Evolutionary conservation across 1,284 basidiomycete species (phyloP).

Genomic region (Tilletia walkeri): DNA sequence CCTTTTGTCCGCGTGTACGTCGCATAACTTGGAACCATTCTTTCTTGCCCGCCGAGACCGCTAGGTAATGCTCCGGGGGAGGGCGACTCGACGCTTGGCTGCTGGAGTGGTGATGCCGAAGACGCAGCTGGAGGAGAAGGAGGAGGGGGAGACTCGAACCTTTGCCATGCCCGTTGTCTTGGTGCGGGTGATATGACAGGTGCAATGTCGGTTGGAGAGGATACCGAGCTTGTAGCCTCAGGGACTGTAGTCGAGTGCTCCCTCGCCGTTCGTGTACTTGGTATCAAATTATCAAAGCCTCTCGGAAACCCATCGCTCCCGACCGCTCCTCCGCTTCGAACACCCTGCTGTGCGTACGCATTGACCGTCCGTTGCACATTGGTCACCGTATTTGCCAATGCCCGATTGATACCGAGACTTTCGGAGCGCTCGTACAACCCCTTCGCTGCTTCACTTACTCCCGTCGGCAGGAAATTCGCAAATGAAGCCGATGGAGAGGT

Average conservation of each 20-base stretch:
- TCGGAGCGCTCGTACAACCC: constrained; percentile 40
- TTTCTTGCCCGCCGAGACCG: too few relatives aligned
- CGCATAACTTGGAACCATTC: constrained; percentile 6
- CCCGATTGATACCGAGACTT: constrained; percentile 26
- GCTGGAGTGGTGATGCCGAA: too few relatives aligned
- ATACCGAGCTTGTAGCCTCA: too few relatives aligned
- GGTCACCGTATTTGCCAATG: constrained; percentile 34
- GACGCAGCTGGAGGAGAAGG: too few relatives aligned
- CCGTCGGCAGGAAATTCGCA: constrained; percentile 36
- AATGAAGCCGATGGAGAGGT: constrained; percentile 17
- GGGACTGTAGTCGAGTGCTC: background rate
- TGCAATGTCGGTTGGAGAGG: background rate
- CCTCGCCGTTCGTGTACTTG: background rate
- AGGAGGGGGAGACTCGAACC: background rate
- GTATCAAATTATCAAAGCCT: constrained; percentile 2
- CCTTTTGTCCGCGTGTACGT: constrained; percentile 12
- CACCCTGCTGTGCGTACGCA: constrained; percentile 20
- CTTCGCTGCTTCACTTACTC: constrained; percentile 40
- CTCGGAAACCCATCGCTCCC: constrained; percentile 1
- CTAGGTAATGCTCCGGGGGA: background rate
- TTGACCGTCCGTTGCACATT: constrained; percentile 39
- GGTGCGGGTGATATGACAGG: background rate
- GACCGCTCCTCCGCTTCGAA: constrained; percentile 13
- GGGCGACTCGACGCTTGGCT: background rate
- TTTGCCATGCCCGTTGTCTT: background rate